Percentiles rank a stretch among this genome's conserved stretches.
These are phyloP conservation scores for Raffaelea albimanens DNA, from an alignment of 2,329 filamentous ascomycete species.

Conservation along the genomic window DNA sequence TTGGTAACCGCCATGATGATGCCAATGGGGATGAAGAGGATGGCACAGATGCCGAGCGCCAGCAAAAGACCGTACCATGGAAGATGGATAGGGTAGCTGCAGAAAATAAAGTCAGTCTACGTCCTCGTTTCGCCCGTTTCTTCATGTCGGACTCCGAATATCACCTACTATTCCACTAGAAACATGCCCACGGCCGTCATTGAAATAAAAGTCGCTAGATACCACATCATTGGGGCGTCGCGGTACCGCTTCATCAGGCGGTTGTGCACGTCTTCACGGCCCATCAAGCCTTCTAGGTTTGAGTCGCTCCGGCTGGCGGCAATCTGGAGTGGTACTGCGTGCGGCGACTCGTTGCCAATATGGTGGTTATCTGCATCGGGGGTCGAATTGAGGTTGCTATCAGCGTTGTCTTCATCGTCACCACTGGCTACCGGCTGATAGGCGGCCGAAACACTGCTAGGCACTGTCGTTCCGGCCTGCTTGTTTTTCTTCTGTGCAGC, in stretches of 20 bases:
- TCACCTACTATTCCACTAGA: slow-evolving; percentile 68
- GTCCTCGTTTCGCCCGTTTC: too few relatives aligned
- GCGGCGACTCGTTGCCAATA: slow-evolving; percentile 3
- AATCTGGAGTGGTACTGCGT: slow-evolving; percentile 9
- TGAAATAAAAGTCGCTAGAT: slow-evolving; percentile 61
- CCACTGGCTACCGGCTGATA: slow-evolving; percentile 1
- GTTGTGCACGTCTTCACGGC: slow-evolving; percentile 72
- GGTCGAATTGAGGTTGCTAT: not conserved
- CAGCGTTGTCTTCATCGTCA: not conserved
- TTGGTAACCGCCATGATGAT: slow-evolving; percentile 93
- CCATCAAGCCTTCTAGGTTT: slow-evolving; percentile 47
- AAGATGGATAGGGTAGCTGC: slow-evolving; percentile 68
- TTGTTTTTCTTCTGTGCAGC: slow-evolving; percentile 28
- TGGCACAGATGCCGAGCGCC: slow-evolving; percentile 64
- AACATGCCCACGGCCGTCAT: slow-evolving; percentile 77
- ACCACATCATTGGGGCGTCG: slow-evolving; percentile 76
- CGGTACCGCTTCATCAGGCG: slow-evolving; percentile 75
- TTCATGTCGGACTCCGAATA: too few relatives aligned
- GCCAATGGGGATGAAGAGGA: slow-evolving; percentile 83
- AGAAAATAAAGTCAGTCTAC: not conserved
- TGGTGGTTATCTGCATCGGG: slow-evolving; percentile 3
- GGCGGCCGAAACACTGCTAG: slow-evolving; percentile 7
- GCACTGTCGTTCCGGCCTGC: not conserved
- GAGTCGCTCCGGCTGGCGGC: slow-evolving; percentile 3
- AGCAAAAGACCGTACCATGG: slow-evolving; percentile 82